Percentiles rank a stretch among this genome's conserved stretches.
Evolutionary conservation across 2,329 filamentous ascomycete species (phyloP).

Genomic region (Escovopsis sp.): DNA sequence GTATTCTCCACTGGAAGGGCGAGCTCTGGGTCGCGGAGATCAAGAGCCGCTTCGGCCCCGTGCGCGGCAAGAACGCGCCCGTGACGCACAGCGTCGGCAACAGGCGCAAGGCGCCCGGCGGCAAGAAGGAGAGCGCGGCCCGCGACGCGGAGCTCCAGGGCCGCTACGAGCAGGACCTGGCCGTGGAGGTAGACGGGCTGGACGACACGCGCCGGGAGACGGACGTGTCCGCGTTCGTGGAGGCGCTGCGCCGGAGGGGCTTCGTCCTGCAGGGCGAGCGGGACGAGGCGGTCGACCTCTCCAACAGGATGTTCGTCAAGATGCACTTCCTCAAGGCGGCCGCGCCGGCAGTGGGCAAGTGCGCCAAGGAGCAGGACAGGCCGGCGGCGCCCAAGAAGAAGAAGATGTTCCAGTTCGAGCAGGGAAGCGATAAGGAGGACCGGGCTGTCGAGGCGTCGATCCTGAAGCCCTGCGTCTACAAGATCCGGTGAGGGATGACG

Average conservation of each 20-base stretch:
- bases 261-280: constrained; percentile 64
- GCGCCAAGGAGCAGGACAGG: constrained; percentile 35
- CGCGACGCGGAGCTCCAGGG: constrained; percentile 35
- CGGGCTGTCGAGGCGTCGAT: constrained; percentile 50
- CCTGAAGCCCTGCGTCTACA: constrained; percentile 93
- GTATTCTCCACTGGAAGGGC: constrained; percentile 80
- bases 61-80: constrained; percentile 21
- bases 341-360: constrained; percentile 61
- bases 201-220: constrained; percentile 56
- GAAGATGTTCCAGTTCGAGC: constrained; percentile 36
- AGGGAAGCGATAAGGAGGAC: constrained; percentile 39
- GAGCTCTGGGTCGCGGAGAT: constrained; percentile 97
- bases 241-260: constrained; percentile 64
- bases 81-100: constrained; percentile 60
- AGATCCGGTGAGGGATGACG: constrained; percentile 47
- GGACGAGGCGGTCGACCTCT: constrained; percentile 53
- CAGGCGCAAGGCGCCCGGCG: constrained; percentile 17
- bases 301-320: constrained; percentile 96
- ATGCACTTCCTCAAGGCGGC: constrained; percentile 89
- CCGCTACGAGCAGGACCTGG: constrained; percentile 40
- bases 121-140: constrained; percentile 32
- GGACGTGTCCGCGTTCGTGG: constrained; percentile 75
- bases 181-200: constrained; percentile 56
- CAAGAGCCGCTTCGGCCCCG: constrained; percentile 64
- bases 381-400: constrained; percentile 33